Percentiles rank a stretch among this genome's conserved stretches.
Conservation (phyloP, 1,139 yeast genomes). For the Protomyces arabidopsidicola region DNA sequence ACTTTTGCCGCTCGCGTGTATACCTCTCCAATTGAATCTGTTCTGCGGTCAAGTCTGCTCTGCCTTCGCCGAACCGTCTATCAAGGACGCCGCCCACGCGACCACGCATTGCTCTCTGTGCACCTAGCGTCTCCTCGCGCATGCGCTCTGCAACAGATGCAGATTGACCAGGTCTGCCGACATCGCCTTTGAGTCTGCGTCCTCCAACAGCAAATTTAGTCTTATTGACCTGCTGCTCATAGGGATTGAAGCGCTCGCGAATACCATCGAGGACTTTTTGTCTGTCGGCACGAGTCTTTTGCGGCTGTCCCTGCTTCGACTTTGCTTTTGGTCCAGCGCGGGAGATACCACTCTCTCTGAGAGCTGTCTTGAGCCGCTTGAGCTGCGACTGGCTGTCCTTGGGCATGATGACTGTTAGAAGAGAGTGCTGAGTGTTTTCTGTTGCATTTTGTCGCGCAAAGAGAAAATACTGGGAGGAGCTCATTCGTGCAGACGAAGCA, state of each 20-base stretch:
- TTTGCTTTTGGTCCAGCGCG: background rate
- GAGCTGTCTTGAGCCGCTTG: conserved; percentile 25
- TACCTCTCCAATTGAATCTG: conserved; percentile 94
- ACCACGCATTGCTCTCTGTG: conserved; percentile 56
- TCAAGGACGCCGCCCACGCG: conserved; percentile 76
- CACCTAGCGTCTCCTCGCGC: conserved; percentile 63
- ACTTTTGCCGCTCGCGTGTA: conserved; percentile 71
- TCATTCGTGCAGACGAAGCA: background rate
- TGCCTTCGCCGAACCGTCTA: conserved; percentile 87
- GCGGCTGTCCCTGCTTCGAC: conserved; percentile 8
- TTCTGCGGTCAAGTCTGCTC: conserved; percentile 66
- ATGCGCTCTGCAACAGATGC: conserved; percentile 72
- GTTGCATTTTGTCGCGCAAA: background rate
- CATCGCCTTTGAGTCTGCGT: conserved; percentile 57
- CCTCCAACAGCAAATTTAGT: conserved; percentile 62
- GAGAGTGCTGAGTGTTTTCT: no score
- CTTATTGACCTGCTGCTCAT: conserved; percentile 69
- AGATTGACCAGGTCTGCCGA: conserved; percentile 66
- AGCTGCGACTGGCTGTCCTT: conserved; percentile 22
- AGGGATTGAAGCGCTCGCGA: conserved; percentile 81
- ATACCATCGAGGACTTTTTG: conserved; percentile 48
- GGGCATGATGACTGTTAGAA: background rate
- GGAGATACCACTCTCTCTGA: conserved; percentile 16
- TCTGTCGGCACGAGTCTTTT: conserved; percentile 12
- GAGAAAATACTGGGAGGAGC: background rate